Base-by-base conservation (phyloP, 1,284 basidiomycete species). In the Hymenochaete sp. region DNA sequence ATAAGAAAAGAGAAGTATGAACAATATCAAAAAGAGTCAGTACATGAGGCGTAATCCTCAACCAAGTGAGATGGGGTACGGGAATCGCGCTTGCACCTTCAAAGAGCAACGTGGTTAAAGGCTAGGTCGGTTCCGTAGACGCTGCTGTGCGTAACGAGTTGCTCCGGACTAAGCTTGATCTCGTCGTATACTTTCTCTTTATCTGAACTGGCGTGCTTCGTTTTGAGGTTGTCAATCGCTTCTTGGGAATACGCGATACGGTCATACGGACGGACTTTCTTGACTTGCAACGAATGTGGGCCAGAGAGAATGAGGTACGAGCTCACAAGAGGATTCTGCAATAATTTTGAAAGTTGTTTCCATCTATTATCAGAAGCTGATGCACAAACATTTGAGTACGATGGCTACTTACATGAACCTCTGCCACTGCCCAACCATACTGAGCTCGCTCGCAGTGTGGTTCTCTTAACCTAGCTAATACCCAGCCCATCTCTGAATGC, bases 401-500 rank as follows among this genome's bases (percentile, higher is more conserved):
- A 21, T 3, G 21, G 27, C 21, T 4, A 40, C 40, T 14, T 16
- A 47, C 46, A 27, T 47, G 32, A 19, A 47, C 16, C 40, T 42
- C 22, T 16, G 40, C 46, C n/a, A 47, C 32, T 14, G 39, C 41
- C 46, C 46, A 47, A 5, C 40, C 39, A 14, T 37, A 47, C 21
- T 29, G 27, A 10, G 38, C 9, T 10, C 45, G 40, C 2, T 13
- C 35, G 18, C 14, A 36, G 19, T 31, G 18, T 10, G 46, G 46
- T 21, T 47, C 46, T 10, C 46, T 31, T 4, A 47, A 35, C 24
- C 35, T 18, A 3, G 46, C 46, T 26, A 47, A 19, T 4, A 47
- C 46, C 46, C 46, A 47, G 24, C 46, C 46, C 35, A 42, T 37
- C 3, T 47, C 40, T 8, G 46, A 47, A 22, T 47, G 39, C 25